phyloP scores from a whole-genome alignment of 495 filamentous ascomycete genomes.

The Tuber umbilicatum region DNA sequence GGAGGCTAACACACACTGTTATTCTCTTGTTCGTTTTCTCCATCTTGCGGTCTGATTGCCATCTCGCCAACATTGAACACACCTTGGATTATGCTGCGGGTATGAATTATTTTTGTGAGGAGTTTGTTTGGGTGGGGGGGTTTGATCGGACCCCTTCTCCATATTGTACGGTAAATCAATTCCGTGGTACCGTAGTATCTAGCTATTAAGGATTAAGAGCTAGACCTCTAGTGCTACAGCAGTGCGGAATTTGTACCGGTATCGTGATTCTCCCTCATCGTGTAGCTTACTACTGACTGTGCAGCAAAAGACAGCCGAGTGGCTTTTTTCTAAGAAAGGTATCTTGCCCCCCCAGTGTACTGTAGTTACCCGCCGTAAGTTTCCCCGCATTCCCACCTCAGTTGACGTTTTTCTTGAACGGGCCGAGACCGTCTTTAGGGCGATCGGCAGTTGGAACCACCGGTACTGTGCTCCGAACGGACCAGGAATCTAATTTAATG shows the following conservation, averaged over 20 bases:
- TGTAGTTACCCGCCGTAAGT: neutral
- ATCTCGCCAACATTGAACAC: neutral
- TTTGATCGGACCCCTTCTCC: neutral
- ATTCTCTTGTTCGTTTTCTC: neutral
- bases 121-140: neutral
- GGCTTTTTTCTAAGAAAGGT: neutral
- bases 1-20: neutral
- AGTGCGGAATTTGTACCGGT: neutral
- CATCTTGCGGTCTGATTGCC: neutral
- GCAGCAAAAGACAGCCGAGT: neutral
- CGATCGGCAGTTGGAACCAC: neutral
- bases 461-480: neutral
- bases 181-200: neutral
- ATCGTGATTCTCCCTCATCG: neutral
- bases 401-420: neutral
- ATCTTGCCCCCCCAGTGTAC: neutral
- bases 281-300: neutral
- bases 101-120: neutral
- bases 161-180: neutral
- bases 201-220: neutral
- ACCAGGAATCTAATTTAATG: neutral
- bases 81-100: neutral
- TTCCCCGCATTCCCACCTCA: neutral
- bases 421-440: neutral
- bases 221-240: neutral